Conservation (phyloP, 73 alveolate species). For the Uronychia binucleata region DNA sequence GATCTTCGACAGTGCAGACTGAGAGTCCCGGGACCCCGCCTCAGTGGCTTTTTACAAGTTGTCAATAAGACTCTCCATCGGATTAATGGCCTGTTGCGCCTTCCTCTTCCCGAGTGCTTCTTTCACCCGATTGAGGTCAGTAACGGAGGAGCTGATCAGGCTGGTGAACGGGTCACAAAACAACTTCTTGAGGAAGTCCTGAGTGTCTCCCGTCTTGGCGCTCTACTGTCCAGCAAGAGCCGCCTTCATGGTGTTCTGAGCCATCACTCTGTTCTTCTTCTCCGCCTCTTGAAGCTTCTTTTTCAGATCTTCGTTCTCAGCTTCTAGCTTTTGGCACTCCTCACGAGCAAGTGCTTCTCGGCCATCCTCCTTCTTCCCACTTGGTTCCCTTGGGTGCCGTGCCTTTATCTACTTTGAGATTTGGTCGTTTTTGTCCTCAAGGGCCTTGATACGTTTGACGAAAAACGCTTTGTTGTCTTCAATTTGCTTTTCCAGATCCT, state of each 20-base stretch:
- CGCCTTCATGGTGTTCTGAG: background rate
- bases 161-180: background rate
- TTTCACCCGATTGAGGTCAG: background rate
- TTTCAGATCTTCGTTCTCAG: background rate
- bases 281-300: background rate
- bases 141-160: background rate
- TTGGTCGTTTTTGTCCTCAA: conserved; percentile 1
- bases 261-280: background rate
- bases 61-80: background rate
- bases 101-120: background rate
- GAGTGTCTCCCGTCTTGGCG: background rate
- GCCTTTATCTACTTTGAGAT: background rate
- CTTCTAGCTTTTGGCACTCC: background rate
- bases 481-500: conserved; percentile 46
- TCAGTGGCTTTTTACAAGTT: background rate
- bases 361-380: background rate
- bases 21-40: background rate
- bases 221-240: background rate
- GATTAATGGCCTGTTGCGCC: background rate
- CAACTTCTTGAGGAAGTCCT: background rate
- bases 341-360: background rate
- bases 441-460: conserved; percentile 40
- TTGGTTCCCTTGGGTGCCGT: background rate
- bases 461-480: conserved; percentile 40
- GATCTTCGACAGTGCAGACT: background rate